Base-by-base conservation (phyloP, 2,329 filamentous ascomycete species). In the Claviceps quebecensis region DNA sequence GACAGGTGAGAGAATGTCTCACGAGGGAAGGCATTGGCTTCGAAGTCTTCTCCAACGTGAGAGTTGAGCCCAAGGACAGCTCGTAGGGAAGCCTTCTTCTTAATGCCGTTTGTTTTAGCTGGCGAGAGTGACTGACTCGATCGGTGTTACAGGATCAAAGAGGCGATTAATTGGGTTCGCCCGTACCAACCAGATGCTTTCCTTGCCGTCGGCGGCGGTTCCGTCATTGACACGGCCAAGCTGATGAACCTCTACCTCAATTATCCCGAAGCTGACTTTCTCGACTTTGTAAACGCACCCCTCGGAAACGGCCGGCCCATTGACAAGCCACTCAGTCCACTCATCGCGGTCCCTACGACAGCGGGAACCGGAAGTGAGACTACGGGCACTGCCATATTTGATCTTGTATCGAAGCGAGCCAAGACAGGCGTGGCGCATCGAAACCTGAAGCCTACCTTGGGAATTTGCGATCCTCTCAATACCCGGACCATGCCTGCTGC, bases 221-320 rank as follows among this genome's bases (percentile, higher is more conserved):
- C 88, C 40, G 93, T 97, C 57, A 98, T 98, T 58, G 93, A 98
- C 69, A 98, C 93, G 1, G 91, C 93, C 51, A 98, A 98, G 69
- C 76, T 98, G 52, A 97, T 98, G 90, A 98, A 98, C 64, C 77
- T 98, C 0, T 97, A 97, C 70, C 86, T 84, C 1, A 83, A 81
- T 56, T 96, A 89, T 64, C 90, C 90, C 0, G 86, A 96, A 7
- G 91, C 91, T 37, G 87, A 93, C 59, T 96, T 98, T 64, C 76
- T 97, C 38, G 91, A 98, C 73, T 98, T 98, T 56, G 93, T 98
- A 67, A 97, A 97, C 63, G 91, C 91, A 0, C 93, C 93, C 0
- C 72, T 97, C 0, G 93, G 93, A 53, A 88, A 86, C 56, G 93
- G 93, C 4, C 70, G 78, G n/a, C 87, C 87, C 0, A 83, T 93